Conservation (phyloP, 306 rosid species). For the Delonix regia region DNA sequence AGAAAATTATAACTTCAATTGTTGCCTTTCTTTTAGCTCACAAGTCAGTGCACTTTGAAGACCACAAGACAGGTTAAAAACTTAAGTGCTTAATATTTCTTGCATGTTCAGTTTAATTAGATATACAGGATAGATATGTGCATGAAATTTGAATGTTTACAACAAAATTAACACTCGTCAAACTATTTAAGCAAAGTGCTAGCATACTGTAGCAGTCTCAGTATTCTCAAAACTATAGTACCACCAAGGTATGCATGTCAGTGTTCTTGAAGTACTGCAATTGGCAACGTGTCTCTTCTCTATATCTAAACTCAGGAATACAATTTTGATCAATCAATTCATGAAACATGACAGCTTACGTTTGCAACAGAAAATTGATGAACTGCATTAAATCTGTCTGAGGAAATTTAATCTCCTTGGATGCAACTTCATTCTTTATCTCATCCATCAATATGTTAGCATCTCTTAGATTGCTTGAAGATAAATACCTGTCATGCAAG, state of each 20-base stretch:
- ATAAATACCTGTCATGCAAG: slow-evolving; percentile 65
- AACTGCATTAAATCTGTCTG: slow-evolving; percentile 77
- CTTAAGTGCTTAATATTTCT: neutral
- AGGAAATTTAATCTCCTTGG: slow-evolving; percentile 58
- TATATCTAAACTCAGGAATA: slow-evolving; percentile 12
- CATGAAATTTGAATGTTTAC: too few species aligned
- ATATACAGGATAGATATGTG: neutral
- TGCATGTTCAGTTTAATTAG: neutral
- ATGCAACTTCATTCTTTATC: slow-evolving; percentile 64
- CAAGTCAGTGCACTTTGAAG: neutral
- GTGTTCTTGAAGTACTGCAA: neutral
- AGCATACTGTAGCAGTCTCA: neutral
- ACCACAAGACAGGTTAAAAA: neutral
- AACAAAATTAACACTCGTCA: neutral
- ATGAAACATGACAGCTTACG: slow-evolving; percentile 58
- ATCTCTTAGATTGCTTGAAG: slow-evolving; percentile 84
- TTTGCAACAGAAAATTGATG: slow-evolving; percentile 71
- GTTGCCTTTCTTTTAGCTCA: neutral
- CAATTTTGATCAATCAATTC: slow-evolving; percentile 13
- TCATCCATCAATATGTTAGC: slow-evolving; percentile 83
- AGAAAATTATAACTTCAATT: neutral
- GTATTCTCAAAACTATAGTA: neutral
- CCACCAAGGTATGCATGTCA: neutral
- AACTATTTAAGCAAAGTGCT: neutral
- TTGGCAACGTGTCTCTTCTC: slow-evolving; percentile 16